Conservation (phyloP, 2,329 filamentous ascomycete species). For the Tolypocladium ovalisporum region DNA sequence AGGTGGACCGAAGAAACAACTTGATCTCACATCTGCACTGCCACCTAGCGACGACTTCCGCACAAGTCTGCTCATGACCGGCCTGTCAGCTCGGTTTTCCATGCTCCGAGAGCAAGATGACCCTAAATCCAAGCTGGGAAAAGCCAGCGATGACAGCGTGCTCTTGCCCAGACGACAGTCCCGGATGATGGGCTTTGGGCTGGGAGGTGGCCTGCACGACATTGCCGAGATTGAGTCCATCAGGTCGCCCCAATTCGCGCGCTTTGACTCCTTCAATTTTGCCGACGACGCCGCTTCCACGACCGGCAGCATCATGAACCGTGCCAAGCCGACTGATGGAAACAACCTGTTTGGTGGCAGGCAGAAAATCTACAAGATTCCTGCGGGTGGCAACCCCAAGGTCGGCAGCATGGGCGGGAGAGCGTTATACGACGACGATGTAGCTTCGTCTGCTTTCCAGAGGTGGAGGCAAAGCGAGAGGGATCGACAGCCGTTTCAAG, state of each 20-base stretch:
- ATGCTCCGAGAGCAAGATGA: conserved; percentile 95
- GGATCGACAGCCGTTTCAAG: conserved; percentile 36
- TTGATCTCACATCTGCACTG: conserved; percentile 65
- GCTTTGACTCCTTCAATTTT: conserved; percentile 53
- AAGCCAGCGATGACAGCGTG: conserved; percentile 92
- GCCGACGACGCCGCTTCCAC: conserved; percentile 62
- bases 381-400: conserved; percentile 35
- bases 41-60: conserved; percentile 84
- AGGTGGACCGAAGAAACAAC: conserved; percentile 49
- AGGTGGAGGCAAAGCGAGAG: conserved; percentile 55
- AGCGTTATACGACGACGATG: conserved; percentile 77
- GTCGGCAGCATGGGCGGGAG: conserved; percentile 50
- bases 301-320: conserved; percentile 66
- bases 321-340: conserved; percentile 73
- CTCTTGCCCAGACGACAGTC: conserved; percentile 74
- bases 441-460: conserved; percentile 75
- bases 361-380: conserved; percentile 89
- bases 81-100: conserved; percentile 87
- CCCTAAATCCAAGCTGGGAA: conserved; percentile 77
- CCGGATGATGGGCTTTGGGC: conserved; percentile 60
- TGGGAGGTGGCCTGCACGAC: conserved; percentile 53
- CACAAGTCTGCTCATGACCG: conserved; percentile 92
- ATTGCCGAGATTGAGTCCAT: conserved; percentile 89
- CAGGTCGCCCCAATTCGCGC: conserved; percentile 46
- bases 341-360: conserved; percentile 91